Evolutionary conservation across 2,329 filamentous ascomycete species (phyloP).

Genomic region (Capronia coronata): DNA sequence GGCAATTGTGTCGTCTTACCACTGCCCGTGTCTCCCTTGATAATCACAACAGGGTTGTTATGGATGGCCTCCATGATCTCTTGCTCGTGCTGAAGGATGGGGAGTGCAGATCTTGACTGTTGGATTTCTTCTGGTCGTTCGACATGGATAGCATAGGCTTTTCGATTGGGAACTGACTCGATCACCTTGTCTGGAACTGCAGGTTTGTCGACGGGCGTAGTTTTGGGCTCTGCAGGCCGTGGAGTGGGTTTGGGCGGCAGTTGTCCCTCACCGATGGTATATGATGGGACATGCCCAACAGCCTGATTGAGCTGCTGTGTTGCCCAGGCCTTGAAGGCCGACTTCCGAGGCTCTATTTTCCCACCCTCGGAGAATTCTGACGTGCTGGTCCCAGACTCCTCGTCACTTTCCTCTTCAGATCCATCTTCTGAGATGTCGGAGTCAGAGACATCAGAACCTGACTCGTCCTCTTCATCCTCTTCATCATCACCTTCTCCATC

Average conservation of each 20-base stretch:
- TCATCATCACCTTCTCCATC: constrained; percentile 29
- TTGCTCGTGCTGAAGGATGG: constrained; percentile 91
- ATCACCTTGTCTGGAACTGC: neutral
- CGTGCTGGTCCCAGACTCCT: constrained; percentile 28
- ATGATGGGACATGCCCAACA: constrained; percentile 55
- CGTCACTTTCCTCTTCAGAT: constrained; percentile 9
- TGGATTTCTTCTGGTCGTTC: constrained; percentile 67
- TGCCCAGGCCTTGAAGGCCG: constrained; percentile 92
- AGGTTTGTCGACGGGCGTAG: constrained; percentile 5
- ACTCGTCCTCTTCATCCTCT: constrained; percentile 29
- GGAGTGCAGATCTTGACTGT: constrained; percentile 68
- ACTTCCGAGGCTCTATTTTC: constrained; percentile 43
- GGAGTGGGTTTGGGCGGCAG: constrained; percentile 29
- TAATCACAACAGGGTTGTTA: constrained; percentile 79
- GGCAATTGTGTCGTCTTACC: constrained; percentile 97
- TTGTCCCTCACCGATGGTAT: constrained; percentile 36
- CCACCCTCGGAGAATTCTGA: constrained; percentile 34
- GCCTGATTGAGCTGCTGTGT: constrained; percentile 77
- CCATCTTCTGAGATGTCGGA: neutral
- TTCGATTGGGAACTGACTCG: constrained; percentile 40
- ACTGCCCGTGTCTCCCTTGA: constrained; percentile 92
- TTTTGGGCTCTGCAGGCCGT: neutral
- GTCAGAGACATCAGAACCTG: constrained; percentile 11
- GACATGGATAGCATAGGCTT: constrained; percentile 69
- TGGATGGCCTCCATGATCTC: constrained; percentile 97